Evolutionary conservation across 331 rosid species (phyloP).

Genomic region (Pyrus hybrid): DNA sequence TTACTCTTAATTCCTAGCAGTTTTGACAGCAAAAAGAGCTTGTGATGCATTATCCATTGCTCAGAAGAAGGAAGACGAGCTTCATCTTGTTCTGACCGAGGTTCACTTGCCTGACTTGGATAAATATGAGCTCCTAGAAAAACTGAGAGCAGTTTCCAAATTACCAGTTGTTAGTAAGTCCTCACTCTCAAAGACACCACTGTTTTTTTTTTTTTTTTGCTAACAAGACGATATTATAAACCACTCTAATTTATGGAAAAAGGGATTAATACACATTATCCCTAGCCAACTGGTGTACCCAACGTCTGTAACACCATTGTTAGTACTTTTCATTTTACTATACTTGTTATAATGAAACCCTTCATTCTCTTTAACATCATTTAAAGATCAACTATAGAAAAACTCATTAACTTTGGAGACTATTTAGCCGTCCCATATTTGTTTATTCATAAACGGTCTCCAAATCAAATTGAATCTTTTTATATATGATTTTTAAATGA

Average conservation of each 20-base stretch:
- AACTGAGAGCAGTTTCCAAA: conserved; percentile 10
- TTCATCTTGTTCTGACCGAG: conserved; percentile 32
- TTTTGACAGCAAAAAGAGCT: conserved; percentile 25
- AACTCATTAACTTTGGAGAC: background rate
- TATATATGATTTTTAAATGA: background rate
- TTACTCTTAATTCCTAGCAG: conserved; percentile 10
- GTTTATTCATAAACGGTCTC: too few species aligned
- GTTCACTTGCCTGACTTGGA: conserved; percentile 34
- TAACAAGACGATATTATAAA: background rate
- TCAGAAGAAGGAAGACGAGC: conserved; percentile 9
- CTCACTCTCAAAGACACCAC: background rate
- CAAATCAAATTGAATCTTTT: background rate
- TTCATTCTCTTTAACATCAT: background rate
- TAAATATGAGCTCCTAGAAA: conserved; percentile 18
- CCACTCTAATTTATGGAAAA: background rate
- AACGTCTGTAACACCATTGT: background rate
- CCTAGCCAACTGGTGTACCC: background rate
- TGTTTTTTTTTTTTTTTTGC: background rate
- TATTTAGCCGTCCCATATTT: background rate
- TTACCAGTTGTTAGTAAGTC: conserved; percentile 33
- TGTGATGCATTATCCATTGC: conserved; percentile 31
- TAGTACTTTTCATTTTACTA: background rate
- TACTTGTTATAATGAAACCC: too few species aligned
- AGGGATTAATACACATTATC: background rate
- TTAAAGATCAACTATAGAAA: background rate